Conservation (phyloP, 495 filamentous ascomycete genomes). For the Talaromyces liani region DNA sequence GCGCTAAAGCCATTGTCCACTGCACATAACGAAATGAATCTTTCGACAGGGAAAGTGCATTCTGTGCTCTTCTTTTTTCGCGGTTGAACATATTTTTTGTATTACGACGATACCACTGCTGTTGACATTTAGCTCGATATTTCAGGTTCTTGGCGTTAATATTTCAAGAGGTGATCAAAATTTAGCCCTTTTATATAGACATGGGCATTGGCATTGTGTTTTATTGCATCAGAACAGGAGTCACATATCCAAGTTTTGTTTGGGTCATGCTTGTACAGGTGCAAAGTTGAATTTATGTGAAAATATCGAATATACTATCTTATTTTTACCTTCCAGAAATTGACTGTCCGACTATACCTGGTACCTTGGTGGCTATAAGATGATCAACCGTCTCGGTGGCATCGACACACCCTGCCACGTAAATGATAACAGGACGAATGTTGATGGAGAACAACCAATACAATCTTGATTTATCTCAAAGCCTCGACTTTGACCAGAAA, state of each 20-base stretch:
- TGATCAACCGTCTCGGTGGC: too few relatives aligned
- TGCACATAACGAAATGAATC: not conserved
- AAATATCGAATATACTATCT: too few relatives aligned
- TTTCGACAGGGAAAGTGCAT: too few relatives aligned
- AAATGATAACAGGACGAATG: too few relatives aligned
- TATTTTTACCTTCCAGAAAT: too few relatives aligned
- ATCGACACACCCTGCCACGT: too few relatives aligned
- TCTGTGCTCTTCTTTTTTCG: not conserved
- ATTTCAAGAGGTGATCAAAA: not conserved
- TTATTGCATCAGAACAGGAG: not conserved
- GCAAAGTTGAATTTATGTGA: not conserved
- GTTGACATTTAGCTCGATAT: not conserved
- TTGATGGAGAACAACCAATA: too few relatives aligned
- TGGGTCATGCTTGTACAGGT: not conserved
- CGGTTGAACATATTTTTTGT: not conserved
- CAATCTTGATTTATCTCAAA: too few relatives aligned
- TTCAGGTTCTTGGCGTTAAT: not conserved
- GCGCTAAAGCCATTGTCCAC: constrained; percentile 18
- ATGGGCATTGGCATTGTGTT: not conserved
- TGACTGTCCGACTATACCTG: too few relatives aligned
- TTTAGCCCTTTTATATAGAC: not conserved
- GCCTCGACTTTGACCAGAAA: too few relatives aligned
- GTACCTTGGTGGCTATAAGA: too few relatives aligned
- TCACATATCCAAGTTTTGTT: not conserved
- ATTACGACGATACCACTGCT: not conserved